Conservation (phyloP, 768 basidiomycete species). For the Kwoniella heveanensis region DNA sequence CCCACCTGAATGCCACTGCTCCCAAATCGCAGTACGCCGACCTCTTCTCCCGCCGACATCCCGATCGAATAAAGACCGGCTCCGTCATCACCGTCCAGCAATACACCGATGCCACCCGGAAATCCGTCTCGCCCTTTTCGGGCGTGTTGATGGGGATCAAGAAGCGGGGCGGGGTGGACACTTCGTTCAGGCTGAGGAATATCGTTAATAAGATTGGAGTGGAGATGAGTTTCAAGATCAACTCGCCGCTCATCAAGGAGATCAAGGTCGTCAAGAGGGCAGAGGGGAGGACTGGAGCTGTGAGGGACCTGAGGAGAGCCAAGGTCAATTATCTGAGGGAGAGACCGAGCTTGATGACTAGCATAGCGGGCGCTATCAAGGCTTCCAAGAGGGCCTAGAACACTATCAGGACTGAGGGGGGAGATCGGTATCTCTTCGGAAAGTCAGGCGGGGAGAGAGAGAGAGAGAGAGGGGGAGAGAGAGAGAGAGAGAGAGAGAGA, state of each 20-base stretch:
- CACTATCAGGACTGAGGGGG: too few relatives aligned
- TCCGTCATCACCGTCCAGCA: conserved; percentile 77
- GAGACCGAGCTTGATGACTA: conserved; percentile 45
- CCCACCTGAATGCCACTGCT: conserved; percentile 62
- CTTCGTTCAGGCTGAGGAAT: conserved; percentile 85
- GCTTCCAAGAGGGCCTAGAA: conserved; percentile 20
- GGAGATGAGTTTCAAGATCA: conserved; percentile 87
- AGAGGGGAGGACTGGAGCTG: conserved; percentile 28
- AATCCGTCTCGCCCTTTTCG: conserved; percentile 66
- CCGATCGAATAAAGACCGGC: conserved; percentile 72
- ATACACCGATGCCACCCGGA: conserved; percentile 71
- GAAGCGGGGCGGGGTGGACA: conserved; percentile 69
- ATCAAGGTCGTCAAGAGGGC: conserved; percentile 67
- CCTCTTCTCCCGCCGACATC: conserved; percentile 72
- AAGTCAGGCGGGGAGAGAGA: too few relatives aligned
- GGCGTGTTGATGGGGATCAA: conserved; percentile 79
- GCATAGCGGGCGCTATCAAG: conserved; percentile 53
- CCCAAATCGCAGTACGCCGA: conserved; percentile 70
- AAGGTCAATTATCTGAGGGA: conserved; percentile 54
- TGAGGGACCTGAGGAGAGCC: conserved; percentile 42
- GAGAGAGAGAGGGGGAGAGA: too few relatives aligned
- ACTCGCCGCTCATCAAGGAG: conserved; percentile 82
- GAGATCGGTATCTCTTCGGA: too few relatives aligned
- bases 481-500: too few relatives aligned
- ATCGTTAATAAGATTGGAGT: conserved; percentile 87